phyloP scores from a whole-genome alignment of 108 stramenopile species.

The Cyclostephanos tholiformis region DNA sequence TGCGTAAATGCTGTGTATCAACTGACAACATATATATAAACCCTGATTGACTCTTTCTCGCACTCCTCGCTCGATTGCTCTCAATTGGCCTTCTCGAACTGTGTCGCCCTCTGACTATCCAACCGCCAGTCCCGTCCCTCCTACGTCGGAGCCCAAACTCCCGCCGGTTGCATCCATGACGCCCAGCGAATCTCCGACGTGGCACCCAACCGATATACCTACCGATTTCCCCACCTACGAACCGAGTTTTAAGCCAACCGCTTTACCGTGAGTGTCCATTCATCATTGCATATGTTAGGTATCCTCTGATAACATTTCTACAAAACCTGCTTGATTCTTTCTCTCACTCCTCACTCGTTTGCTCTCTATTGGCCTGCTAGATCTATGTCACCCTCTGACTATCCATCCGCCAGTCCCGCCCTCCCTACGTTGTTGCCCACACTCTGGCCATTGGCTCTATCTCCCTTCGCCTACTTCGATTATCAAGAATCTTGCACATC shows the following conservation, averaged over 20 bases:
- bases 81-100: no score
- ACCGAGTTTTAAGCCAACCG: constrained; percentile 2
- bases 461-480: neutral
- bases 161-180: no score
- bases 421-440: constrained; percentile 3
- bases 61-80: no score
- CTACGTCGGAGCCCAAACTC: no score
- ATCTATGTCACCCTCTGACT: constrained; percentile 1
- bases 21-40: no score
- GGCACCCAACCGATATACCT: constrained; percentile 1
- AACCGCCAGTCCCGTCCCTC: no score
- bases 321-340: neutral
- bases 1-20: no score
- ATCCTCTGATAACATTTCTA: neutral
- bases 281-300: neutral
- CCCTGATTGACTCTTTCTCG: no score
- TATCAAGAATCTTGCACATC: neutral
- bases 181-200: constrained; percentile 8
- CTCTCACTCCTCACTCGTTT: no score
- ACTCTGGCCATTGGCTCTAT: constrained; percentile 14
- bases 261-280: neutral
- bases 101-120: no score
- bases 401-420: neutral
- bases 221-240: neutral
- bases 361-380: neutral